These are phyloP conservation scores for Apiotrichum mycotoxinovorans DNA, from an alignment of 1,284 basidiomycete species.

Conservation along the genomic window DNA sequence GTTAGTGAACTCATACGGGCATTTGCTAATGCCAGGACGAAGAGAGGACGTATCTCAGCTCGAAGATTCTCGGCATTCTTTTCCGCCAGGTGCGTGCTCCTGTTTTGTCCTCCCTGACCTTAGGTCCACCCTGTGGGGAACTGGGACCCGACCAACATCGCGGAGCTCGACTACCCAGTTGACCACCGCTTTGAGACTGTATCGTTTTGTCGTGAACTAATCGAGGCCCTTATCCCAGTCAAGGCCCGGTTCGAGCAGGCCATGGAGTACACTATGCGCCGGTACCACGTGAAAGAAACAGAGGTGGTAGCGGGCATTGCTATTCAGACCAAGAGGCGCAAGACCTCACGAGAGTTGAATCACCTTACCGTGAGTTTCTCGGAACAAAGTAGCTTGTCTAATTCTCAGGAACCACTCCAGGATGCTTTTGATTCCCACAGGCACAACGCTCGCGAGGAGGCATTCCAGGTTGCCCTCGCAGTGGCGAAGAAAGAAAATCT, in stretches of 20 bases:
- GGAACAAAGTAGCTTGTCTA: background rate
- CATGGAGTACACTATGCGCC: constrained; percentile 37
- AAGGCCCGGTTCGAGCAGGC: constrained; percentile 37
- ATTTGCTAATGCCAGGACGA: constrained; percentile 14
- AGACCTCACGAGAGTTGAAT: constrained; percentile 30
- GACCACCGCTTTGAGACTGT: constrained; percentile 25
- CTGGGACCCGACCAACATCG: constrained; percentile 33
- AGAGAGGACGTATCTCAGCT: constrained; percentile 29
- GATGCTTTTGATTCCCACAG: constrained; percentile 30
- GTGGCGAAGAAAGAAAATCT: constrained; percentile 9
- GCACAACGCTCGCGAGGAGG: constrained; percentile 18
- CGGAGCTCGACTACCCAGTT: constrained; percentile 20
- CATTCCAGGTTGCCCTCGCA: constrained; percentile 14
- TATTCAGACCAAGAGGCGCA: constrained; percentile 34
- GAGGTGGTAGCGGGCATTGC: constrained; percentile 42
- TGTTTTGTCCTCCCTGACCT: background rate
- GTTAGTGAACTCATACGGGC: constrained; percentile 16
- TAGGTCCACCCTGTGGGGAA: constrained; percentile 36
- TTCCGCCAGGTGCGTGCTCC: constrained; percentile 37
- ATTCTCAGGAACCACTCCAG: constrained; percentile 34
- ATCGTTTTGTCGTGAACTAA: constrained; percentile 24
- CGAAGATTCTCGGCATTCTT: constrained; percentile 41
- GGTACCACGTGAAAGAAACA: constrained; percentile 37
- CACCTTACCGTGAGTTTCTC: constrained; percentile 5
- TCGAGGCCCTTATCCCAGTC: constrained; percentile 32